A percentile compares a stretch with the other conserved stretches of the same genome.
Conservation (phyloP, 1,284 basidiomycete genomes). For the Trichosporon sp. region DNA sequence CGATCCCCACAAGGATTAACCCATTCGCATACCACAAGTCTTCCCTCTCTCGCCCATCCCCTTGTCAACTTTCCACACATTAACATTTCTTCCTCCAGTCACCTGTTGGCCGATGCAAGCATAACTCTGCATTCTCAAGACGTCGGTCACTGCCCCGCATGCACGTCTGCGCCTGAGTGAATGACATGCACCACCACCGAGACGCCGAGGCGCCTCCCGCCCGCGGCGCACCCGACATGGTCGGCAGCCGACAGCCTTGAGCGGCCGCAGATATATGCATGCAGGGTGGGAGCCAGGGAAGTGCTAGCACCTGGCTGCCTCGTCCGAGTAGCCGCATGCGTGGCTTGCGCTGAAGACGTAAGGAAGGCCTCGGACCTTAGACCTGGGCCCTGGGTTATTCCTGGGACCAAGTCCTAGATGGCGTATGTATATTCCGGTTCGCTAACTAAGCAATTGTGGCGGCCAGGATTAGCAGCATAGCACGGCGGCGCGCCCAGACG, state of each 20-base stretch:
- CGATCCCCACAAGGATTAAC: slow-evolving; percentile 8
- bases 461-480: neutral
- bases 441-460: slow-evolving; percentile 6
- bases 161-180: neutral
- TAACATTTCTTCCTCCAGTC: neutral
- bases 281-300: slow-evolving; percentile 2
- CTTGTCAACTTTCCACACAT: neutral
- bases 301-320: neutral
- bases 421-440: neutral
- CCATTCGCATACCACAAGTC: slow-evolving; percentile 9
- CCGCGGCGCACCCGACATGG: slow-evolving; percentile 3
- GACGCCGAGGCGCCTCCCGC: slow-evolving; percentile 7
- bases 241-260: neutral
- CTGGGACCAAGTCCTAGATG: neutral
- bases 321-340: slow-evolving; percentile 1
- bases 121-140: neutral
- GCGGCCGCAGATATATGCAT: slow-evolving; percentile 1
- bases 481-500: neutral
- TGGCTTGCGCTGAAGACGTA: neutral
- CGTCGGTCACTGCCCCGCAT: neutral
- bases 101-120: neutral
- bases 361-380: neutral
- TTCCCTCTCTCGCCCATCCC: neutral
- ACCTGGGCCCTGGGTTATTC: neutral
- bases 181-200: neutral